Evolutionary conservation across 768 basidiomycete genomes (phyloP).

Genomic region (Hirschioporus abietinus): DNA sequence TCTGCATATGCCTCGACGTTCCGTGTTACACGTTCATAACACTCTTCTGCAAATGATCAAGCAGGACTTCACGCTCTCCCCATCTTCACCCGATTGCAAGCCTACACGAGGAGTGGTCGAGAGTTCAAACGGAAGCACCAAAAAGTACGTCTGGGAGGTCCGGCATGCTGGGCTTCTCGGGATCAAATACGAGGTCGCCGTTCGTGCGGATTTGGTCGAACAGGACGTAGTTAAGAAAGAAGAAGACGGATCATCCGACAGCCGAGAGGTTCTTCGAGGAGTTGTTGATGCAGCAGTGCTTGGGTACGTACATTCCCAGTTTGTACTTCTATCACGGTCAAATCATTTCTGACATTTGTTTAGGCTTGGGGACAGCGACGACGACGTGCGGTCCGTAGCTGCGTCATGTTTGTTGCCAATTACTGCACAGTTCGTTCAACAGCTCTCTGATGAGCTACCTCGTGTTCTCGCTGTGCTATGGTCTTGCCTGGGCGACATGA

Average conservation of each 20-base stretch:
- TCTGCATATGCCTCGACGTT: slow-evolving; percentile 79
- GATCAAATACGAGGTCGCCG: slow-evolving; percentile 97
- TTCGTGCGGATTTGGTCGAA: slow-evolving; percentile 77
- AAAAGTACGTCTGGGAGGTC: slow-evolving; percentile 85
- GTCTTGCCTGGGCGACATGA: slow-evolving; percentile 87
- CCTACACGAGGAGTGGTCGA: slow-evolving; percentile 21
- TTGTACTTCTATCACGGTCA: background rate
- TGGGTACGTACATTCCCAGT: slow-evolving; percentile 50
- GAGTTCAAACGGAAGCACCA: slow-evolving; percentile 20
- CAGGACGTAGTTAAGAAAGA: slow-evolving; percentile 20
- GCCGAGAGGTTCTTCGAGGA: slow-evolving; percentile 57
- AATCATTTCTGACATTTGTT: background rate
- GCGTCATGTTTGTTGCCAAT: slow-evolving; percentile 89
- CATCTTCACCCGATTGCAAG: slow-evolving; percentile 18
- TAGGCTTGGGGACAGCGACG: slow-evolving; percentile 86
- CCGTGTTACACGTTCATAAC: slow-evolving; percentile 73
- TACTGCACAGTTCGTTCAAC: slow-evolving; percentile 71
- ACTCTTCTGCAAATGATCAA: slow-evolving; percentile 91
- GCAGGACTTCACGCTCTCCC: slow-evolving; percentile 63
- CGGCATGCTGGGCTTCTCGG: slow-evolving; percentile 96
- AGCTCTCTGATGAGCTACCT: slow-evolving; percentile 65
- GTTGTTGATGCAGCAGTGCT: slow-evolving; percentile 89
- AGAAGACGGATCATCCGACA: slow-evolving; percentile 6
- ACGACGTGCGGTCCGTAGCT: slow-evolving; percentile 94
- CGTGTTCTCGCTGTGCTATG: slow-evolving; percentile 81